These are phyloP conservation scores for Emericellopsis terricola DNA, from an alignment of 495 filamentous ascomycete species.

Conservation along the genomic window DNA sequence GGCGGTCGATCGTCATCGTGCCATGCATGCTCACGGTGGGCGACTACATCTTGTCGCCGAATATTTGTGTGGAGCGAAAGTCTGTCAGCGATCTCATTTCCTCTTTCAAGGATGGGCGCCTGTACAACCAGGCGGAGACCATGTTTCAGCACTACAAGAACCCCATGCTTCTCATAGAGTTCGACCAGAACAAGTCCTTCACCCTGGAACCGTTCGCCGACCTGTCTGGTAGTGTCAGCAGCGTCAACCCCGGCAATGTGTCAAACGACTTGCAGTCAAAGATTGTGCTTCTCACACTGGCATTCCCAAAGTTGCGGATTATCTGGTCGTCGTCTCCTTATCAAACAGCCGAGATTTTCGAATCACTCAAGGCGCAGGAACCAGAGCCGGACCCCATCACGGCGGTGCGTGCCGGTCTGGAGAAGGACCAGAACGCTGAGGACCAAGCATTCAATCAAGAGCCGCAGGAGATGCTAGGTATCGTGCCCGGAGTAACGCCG, in stretches of 20 bases:
- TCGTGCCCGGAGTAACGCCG: constrained; percentile 70
- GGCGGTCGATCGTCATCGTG: constrained; percentile 63
- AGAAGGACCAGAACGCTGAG: constrained; percentile 34
- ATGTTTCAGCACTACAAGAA: constrained; percentile 87
- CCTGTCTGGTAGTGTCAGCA: constrained; percentile 45
- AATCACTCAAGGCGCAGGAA: constrained; percentile 73
- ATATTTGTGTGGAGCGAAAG: constrained; percentile 89
- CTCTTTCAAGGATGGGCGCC: constrained; percentile 76
- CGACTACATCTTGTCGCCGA: constrained; percentile 83
- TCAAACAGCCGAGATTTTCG: constrained; percentile 94
- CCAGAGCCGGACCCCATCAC: constrained; percentile 80
- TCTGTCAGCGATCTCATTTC: constrained; percentile 77
- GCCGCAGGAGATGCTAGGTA: constrained; percentile 71
- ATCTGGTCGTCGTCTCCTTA: constrained; percentile 91
- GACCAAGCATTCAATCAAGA: constrained; percentile 41
- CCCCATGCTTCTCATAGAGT: constrained; percentile 90
- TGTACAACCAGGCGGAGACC: constrained; percentile 82
- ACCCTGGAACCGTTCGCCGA: constrained; percentile 87
- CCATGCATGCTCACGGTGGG: constrained; percentile 94
- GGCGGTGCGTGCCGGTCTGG: constrained; percentile 68
- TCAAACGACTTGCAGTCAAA: constrained; percentile 74
- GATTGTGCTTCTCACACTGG: constrained; percentile 79
- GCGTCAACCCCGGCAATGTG: constrained; percentile 29
- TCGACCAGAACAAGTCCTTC: constrained; percentile 93
- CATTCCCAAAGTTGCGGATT: constrained; percentile 74